Conservation (phyloP, 2,329 filamentous ascomycete genomes). For the Colletotrichum orchidophilum region DNA sequence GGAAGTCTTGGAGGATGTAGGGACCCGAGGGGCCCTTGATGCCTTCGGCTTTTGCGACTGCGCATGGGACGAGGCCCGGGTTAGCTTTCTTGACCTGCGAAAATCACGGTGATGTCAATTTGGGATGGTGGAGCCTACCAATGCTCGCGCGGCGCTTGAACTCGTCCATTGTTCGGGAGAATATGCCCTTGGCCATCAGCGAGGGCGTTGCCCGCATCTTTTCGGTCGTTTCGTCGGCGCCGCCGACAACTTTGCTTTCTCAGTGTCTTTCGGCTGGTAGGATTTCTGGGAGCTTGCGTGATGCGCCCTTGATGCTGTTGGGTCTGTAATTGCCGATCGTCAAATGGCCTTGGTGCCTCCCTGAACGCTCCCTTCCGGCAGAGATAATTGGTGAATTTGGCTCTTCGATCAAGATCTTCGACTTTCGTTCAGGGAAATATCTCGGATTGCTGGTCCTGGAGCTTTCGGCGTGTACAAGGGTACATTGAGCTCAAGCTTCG, state of each 20-base stretch:
- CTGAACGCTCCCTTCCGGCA: no score
- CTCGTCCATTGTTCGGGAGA: constrained; percentile 67
- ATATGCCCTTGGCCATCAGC: constrained; percentile 61
- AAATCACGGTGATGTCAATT: not conserved
- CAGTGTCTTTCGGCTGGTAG: not conserved
- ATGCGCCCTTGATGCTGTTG: not conserved
- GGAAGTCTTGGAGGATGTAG: constrained; percentile 72
- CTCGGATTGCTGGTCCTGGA: not conserved
- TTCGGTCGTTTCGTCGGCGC: not conserved
- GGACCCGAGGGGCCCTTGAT: constrained; percentile 72
- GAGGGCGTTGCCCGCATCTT: constrained; percentile 59
- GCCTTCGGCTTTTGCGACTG: constrained; percentile 76
- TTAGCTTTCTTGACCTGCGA: not conserved
- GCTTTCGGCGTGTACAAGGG: constrained; percentile 5
- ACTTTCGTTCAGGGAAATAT: not conserved
- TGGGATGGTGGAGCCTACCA: constrained; percentile 48
- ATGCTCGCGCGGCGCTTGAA: constrained; percentile 65
- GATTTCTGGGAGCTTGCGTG: not conserved
- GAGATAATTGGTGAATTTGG: not conserved
- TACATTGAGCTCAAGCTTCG: constrained; percentile 6
- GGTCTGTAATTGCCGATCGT: not conserved
- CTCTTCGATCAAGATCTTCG: not conserved
- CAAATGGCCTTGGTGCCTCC: not conserved
- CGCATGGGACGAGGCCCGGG: not conserved
- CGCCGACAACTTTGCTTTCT: not conserved